Conservation (phyloP, 345 rosid genomes). For the Eucalyptus marginata region DNA sequence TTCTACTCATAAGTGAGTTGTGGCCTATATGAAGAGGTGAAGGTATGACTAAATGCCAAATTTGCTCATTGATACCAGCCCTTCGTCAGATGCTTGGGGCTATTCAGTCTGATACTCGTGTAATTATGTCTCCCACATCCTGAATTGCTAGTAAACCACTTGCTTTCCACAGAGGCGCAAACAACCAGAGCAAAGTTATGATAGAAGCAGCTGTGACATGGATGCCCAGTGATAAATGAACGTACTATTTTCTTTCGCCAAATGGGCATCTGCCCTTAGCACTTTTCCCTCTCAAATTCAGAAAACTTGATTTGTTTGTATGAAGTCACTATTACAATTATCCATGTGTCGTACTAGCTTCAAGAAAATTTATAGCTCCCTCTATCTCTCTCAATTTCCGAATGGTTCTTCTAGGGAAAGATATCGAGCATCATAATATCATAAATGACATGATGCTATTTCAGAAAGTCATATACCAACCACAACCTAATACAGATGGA, state of each 20-base stretch:
- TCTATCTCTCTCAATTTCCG: background rate
- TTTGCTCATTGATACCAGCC: too few relatives aligned
- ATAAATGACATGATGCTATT: slow-evolving; percentile 95
- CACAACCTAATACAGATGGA: slow-evolving; percentile 22
- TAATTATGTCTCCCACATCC: too few relatives aligned
- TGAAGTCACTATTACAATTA: background rate
- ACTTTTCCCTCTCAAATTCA: background rate
- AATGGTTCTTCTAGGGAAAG: slow-evolving; percentile 73
- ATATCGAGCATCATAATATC: slow-evolving; percentile 83
- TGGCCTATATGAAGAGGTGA: too few relatives aligned
- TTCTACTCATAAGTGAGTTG: too few relatives aligned
- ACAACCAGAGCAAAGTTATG: too few relatives aligned
- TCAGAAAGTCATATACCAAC: slow-evolving; percentile 61
- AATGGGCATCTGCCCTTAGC: background rate
- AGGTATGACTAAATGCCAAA: too few relatives aligned
- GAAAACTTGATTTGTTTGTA: background rate
- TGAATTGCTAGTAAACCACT: too few relatives aligned
- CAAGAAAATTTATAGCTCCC: background rate
- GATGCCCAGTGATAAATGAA: background rate
- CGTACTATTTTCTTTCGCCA: background rate
- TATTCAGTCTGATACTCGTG: too few relatives aligned
- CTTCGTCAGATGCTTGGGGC: too few relatives aligned
- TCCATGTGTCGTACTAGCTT: background rate
- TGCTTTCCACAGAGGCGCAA: too few relatives aligned
- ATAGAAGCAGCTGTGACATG: background rate